These are phyloP conservation scores for Xerocomellus dryophilus DNA, from an alignment of 768 basidiomycete genomes.

Conservation along the genomic window DNA sequence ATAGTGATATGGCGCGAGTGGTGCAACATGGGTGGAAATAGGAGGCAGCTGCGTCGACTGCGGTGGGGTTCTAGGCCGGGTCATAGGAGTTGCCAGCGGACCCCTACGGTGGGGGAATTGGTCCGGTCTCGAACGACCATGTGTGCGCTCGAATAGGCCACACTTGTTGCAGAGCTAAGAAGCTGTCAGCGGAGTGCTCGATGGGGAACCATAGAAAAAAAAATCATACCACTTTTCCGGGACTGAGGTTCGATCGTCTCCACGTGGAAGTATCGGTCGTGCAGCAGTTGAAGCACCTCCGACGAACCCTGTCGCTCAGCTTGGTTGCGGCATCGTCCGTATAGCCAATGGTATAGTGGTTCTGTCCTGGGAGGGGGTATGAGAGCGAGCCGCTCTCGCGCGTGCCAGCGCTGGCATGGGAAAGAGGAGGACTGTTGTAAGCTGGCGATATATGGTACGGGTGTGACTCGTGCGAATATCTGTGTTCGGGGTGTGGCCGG, in stretches of 20 bases:
- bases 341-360: constrained; percentile 41
- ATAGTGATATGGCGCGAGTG: constrained; percentile 48
- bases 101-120: constrained; percentile 81
- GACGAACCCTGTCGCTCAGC: constrained; percentile 69
- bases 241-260: constrained; percentile 71
- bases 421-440: constrained; percentile 28
- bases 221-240: constrained; percentile 66
- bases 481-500: constrained; percentile 27
- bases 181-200: constrained; percentile 3
- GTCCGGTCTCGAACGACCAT: constrained; percentile 73
- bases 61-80: constrained; percentile 50
- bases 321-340: constrained; percentile 83
- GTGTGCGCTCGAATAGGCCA: constrained; percentile 77
- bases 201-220: background rate
- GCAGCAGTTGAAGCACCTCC: constrained; percentile 81
- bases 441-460: constrained; percentile 28
- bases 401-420: constrained; percentile 21
- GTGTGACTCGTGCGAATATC: constrained; percentile 35
- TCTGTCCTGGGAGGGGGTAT: constrained; percentile 40
- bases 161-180: constrained; percentile 58
- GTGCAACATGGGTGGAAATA: constrained; percentile 39
- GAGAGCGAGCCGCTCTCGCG: constrained; percentile 29
- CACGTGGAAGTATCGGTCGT: constrained; percentile 84
- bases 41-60: constrained; percentile 43
- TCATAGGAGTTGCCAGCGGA: constrained; percentile 52